These are phyloP conservation scores for Raphanus hybrid DNA, from an alignment of 441 rosid genomes.

Conservation along the genomic window DNA sequence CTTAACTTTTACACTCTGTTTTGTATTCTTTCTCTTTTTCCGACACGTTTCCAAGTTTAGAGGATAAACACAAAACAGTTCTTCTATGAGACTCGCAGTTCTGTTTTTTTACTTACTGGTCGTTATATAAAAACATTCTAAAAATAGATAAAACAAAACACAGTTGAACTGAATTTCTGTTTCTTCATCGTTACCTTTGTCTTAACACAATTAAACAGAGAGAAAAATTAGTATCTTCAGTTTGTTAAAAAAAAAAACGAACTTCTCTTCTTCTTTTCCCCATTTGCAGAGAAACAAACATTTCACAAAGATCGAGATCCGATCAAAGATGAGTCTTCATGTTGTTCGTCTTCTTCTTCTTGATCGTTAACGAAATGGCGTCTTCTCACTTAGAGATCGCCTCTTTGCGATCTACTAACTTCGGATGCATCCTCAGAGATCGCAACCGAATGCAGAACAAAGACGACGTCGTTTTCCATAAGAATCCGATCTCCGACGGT, in stretches of 20 bases:
- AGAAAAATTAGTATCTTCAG: constrained; percentile 28
- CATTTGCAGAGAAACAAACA: constrained; percentile 6
- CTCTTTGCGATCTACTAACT: constrained; percentile 55
- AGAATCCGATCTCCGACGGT: constrained; percentile 57
- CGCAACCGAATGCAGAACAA: constrained; percentile 39
- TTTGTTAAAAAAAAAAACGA: neutral
- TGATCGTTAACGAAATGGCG: constrained; percentile 52
- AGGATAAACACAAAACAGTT: constrained; percentile 31
- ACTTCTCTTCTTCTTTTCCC: neutral
- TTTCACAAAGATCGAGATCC: constrained; percentile 9
- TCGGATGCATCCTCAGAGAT: constrained; percentile 67
- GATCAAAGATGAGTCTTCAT: constrained; percentile 23
- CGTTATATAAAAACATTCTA: neutral
- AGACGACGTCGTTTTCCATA: constrained; percentile 49
- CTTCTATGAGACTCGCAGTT: constrained; percentile 15
- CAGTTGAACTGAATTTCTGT: constrained; percentile 33
- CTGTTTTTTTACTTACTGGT: constrained; percentile 15
- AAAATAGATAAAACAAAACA: constrained; percentile 27
- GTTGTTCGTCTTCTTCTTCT: constrained; percentile 21
- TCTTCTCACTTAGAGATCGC: constrained; percentile 67
- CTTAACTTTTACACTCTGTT: constrained; percentile 32
- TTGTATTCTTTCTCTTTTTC: constrained; percentile 6
- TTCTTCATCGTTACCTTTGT: constrained; percentile 29
- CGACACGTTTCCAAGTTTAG: constrained; percentile 38
- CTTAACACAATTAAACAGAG: constrained; percentile 23